A percentile compares a stretch with the other conserved stretches of the same genome.
Evolutionary conservation across 169 alveolate species (phyloP).

Genomic region (Plasmodium cynomolgi): DNA sequence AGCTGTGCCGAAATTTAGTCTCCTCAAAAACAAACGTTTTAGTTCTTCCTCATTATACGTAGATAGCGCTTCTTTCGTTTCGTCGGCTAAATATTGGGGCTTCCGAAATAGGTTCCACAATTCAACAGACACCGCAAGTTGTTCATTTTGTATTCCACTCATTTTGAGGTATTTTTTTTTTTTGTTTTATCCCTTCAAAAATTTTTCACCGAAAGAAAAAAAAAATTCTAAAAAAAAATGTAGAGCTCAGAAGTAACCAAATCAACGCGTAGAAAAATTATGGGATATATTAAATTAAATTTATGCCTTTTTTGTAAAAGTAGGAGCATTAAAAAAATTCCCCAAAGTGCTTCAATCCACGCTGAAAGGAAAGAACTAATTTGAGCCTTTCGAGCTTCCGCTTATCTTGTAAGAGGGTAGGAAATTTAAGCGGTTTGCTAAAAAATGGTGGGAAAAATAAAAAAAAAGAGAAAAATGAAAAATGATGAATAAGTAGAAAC

Average conservation of each 20-base stretch:
- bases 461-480: background rate
- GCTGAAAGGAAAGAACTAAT: background rate
- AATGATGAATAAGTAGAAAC: background rate
- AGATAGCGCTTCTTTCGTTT: constrained; percentile 36
- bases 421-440: background rate
- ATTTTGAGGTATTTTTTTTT: background rate
- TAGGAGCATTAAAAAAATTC: background rate
- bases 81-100: constrained; percentile 52
- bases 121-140: constrained; percentile 4
- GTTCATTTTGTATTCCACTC: background rate
- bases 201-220: background rate
- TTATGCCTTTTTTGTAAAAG: background rate
- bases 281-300: background rate
- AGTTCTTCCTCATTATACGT: constrained; percentile 35
- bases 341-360: background rate
- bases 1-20: constrained; percentile 83
- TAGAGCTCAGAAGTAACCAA: background rate
- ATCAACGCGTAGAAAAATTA: background rate
- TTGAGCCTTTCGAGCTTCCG: background rate
- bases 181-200: background rate
- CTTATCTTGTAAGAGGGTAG: background rate
- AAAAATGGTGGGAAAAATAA: background rate
- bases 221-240: background rate
- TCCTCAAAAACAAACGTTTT: constrained; percentile 32
- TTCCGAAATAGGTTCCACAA: constrained; percentile 45